Evolutionary conservation across 345 rosid genomes (phyloP).

Genomic region (Gossypium herbaceum): DNA sequence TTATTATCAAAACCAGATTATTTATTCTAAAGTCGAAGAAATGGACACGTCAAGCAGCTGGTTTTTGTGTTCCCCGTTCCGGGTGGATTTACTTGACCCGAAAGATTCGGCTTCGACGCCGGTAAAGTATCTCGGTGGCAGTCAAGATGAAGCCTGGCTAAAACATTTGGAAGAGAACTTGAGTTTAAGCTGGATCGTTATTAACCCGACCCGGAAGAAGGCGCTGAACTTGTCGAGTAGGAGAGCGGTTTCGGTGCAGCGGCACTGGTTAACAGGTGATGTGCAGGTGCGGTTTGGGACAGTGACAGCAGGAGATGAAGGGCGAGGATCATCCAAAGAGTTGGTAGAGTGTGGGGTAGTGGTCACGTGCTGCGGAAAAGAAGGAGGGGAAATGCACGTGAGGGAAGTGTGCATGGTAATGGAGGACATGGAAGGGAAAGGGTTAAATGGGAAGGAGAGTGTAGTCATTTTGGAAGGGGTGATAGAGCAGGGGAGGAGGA

Average conservation of each 20-base stretch:
- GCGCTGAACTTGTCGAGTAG: constrained; percentile 58
- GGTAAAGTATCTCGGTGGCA: constrained; percentile 19
- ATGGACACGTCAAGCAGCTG: constrained; percentile 42
- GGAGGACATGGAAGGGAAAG: constrained; percentile 78
- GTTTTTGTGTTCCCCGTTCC: constrained; percentile 59
- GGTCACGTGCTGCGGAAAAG: constrained; percentile 42
- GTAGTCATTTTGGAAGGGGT: constrained; percentile 50
- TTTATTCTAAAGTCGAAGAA: constrained; percentile 49
- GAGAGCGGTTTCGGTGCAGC: constrained; percentile 49
- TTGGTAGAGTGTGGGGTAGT: constrained; percentile 32
- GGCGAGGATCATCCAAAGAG: constrained; percentile 10
- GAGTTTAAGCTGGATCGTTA: constrained; percentile 58
- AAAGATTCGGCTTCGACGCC: constrained; percentile 41
- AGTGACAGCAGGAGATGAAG: constrained; percentile 22
- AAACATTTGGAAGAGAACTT: constrained; percentile 46
- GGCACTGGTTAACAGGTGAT: constrained; percentile 69
- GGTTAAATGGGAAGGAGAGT: constrained; percentile 59
- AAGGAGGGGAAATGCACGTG: constrained; percentile 67
- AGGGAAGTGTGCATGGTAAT: constrained; percentile 60
- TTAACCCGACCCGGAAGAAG: constrained; percentile 57
- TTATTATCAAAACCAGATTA: constrained; percentile 33
- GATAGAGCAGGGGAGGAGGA: constrained; percentile 33
- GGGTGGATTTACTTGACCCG: constrained; percentile 55
- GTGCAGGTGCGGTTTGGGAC: constrained; percentile 47
- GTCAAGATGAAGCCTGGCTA: constrained; percentile 38